phyloP scores from a whole-genome alignment of 2,329 filamentous ascomycete genomes.

The Uncinocarpus reesii region DNA sequence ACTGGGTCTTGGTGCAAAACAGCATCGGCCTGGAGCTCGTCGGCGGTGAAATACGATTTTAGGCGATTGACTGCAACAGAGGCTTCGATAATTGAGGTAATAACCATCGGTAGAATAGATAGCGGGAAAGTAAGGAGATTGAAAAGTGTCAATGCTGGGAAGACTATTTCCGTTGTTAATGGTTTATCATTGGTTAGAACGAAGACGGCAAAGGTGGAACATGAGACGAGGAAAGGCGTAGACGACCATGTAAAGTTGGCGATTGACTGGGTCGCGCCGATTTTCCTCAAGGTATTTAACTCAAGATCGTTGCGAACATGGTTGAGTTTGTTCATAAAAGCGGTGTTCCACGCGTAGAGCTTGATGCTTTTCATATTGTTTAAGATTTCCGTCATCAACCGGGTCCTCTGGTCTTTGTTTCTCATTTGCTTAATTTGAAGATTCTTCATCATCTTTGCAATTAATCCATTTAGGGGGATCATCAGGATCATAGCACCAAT shows the following conservation, averaged over 20 bases:
- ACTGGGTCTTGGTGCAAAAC: slow-evolving; percentile 60
- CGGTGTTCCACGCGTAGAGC: slow-evolving; percentile 91
- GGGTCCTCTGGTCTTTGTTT: slow-evolving; percentile 90
- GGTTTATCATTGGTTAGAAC: slow-evolving; percentile 73
- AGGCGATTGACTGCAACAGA: slow-evolving; percentile 83
- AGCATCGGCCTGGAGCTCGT: slow-evolving; percentile 81
- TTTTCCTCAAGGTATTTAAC: slow-evolving; percentile 88
- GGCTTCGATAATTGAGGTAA: slow-evolving; percentile 89
- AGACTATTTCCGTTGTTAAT: slow-evolving; percentile 87
- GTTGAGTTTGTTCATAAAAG: slow-evolving; percentile 96
- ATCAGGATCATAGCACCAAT: slow-evolving; percentile 92
- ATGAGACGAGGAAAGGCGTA: slow-evolving; percentile 94
- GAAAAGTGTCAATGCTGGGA: slow-evolving; percentile 85
- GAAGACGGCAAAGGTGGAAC: slow-evolving; percentile 89
- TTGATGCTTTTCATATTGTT: slow-evolving; percentile 99
- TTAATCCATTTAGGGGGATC: slow-evolving; percentile 90
- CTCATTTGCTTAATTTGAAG: slow-evolving; percentile 97
- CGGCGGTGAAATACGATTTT: slow-evolving; percentile 72
- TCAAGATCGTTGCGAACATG: slow-evolving; percentile 93
- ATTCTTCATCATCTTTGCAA: slow-evolving; percentile 85
- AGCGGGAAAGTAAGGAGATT: slow-evolving; percentile 93
- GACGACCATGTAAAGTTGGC: slow-evolving; percentile 98
- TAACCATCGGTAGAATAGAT: slow-evolving; percentile 92
- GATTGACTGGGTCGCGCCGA: slow-evolving; percentile 84
- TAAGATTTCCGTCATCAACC: slow-evolving; percentile 91